Percentiles rank a stretch among this genome's conserved stretches.
Evolutionary conservation across 2,329 filamentous ascomycete genomes (phyloP).

Genomic region (Grosmannia clavigera): DNA sequence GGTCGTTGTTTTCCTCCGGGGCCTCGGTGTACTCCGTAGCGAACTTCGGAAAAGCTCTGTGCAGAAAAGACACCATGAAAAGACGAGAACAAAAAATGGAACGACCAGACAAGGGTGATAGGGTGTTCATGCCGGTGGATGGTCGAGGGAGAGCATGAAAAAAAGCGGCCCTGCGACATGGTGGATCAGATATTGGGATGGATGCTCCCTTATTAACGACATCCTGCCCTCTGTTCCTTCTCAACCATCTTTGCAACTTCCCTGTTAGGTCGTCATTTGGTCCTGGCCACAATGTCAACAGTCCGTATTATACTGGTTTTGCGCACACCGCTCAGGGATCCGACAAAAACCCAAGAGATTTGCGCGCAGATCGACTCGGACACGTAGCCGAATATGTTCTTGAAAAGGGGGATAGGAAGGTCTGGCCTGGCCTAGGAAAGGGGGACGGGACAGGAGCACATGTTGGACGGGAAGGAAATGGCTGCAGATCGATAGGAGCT

Average conservation of each 20-base stretch:
- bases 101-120: not conserved
- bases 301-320: no score
- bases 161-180: not conserved
- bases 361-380: not conserved
- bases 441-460: not conserved
- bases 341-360: no score
- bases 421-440: no score
- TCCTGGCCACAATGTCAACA: no score
- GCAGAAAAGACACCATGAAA: not conserved
- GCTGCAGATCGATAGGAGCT: not conserved
- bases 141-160: not conserved
- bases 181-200: not conserved
- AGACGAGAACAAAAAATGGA: not conserved
- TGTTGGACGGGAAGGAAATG: not conserved
- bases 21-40: not conserved
- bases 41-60: not conserved
- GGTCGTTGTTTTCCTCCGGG: not conserved
- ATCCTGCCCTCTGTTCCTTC: not conserved
- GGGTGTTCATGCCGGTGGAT: not conserved
- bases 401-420: not conserved
- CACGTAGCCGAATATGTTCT: not conserved
- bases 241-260: not conserved
- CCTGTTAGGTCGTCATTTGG: not conserved
- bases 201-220: not conserved
- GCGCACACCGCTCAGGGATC: no score